phyloP scores from a whole-genome alignment of 2,329 filamentous ascomycete species.

The Alternaria atra region DNA sequence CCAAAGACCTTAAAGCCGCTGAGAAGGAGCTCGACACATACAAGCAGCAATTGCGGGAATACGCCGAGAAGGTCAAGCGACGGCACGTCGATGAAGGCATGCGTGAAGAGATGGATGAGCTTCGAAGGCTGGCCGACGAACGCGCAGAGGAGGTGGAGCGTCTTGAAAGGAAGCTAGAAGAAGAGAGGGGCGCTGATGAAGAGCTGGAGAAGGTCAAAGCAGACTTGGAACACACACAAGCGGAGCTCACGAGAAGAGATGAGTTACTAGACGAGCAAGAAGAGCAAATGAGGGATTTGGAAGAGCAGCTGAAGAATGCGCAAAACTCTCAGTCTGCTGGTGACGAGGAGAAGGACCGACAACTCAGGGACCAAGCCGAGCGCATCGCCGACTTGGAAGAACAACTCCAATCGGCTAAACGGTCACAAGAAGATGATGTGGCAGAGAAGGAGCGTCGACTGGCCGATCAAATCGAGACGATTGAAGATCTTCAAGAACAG shows the following conservation, averaged over 20 bases:
- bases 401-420: constrained; percentile 36
- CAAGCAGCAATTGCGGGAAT: constrained; percentile 79
- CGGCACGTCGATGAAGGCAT: constrained; percentile 77
- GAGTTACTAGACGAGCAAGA: constrained; percentile 50
- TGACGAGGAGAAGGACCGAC: constrained; percentile 42
- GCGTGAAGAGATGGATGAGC: constrained; percentile 66
- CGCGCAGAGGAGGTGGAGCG: constrained; percentile 49
- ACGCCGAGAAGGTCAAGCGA: constrained; percentile 82
- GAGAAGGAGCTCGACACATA: constrained; percentile 89
- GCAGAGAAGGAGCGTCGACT: constrained; percentile 42
- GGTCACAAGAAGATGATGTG: constrained; percentile 30
- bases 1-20: constrained; percentile 81
- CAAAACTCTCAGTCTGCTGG: constrained; percentile 42
- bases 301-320: constrained; percentile 41
- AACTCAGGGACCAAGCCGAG: constrained; percentile 41
- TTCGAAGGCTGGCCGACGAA: constrained; percentile 57
- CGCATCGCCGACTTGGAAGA: constrained; percentile 41
- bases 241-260: constrained; percentile 47
- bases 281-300: constrained; percentile 47
- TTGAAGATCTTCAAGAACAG: constrained; percentile 47
- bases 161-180: constrained; percentile 47
- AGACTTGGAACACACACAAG: constrained; percentile 47
- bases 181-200: constrained; percentile 40
- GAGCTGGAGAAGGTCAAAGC: constrained; percentile 48
- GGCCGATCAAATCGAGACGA: constrained; percentile 45